These are phyloP conservation scores for Nothophoma quercina DNA, from an alignment of 2,329 filamentous ascomycete genomes.

Conservation along the genomic window DNA sequence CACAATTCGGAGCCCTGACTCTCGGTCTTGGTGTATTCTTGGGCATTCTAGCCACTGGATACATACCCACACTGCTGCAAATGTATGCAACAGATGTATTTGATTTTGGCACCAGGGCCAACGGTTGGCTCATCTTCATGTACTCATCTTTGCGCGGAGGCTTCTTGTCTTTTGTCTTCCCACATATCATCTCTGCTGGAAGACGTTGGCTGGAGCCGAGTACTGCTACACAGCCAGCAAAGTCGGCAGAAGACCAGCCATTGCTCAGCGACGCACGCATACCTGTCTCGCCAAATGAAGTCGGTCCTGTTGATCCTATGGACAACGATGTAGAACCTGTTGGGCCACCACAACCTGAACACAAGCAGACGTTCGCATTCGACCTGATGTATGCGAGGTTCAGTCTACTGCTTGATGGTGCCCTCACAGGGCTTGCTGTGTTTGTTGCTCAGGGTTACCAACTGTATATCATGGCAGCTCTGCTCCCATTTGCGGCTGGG, in stretches of 20 bases:
- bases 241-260: slow-evolving; percentile 18
- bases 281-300: slow-evolving; percentile 38
- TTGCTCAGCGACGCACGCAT: slow-evolving; percentile 26
- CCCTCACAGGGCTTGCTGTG: slow-evolving; percentile 68
- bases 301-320: slow-evolving; percentile 55
- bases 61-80: slow-evolving; percentile 66
- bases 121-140: slow-evolving; percentile 56
- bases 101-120: slow-evolving; percentile 54
- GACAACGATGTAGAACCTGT: slow-evolving; percentile 60
- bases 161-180: slow-evolving; percentile 56
- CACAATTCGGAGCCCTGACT: slow-evolving; percentile 69
- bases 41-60: slow-evolving; percentile 73
- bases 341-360: slow-evolving; percentile 43
- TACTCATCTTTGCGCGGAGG: slow-evolving; percentile 55
- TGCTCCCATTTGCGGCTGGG: slow-evolving; percentile 73
- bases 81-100: slow-evolving; percentile 58
- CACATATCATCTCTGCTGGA: slow-evolving; percentile 53
- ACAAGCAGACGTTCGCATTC: slow-evolving; percentile 64
- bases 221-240: slow-evolving; percentile 6
- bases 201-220: slow-evolving; percentile 51
- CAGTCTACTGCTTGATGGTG: slow-evolving; percentile 70
- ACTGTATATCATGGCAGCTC: slow-evolving; percentile 70
- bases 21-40: slow-evolving; percentile 72
- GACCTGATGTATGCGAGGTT: slow-evolving; percentile 73
- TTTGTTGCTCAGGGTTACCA: slow-evolving; percentile 72